Evolutionary conservation across 176 grass and related monocot species (phyloP), one percentile per base, ranked within the genome.

Genomic region (Miscanthus lutarioriparius): DNA sequence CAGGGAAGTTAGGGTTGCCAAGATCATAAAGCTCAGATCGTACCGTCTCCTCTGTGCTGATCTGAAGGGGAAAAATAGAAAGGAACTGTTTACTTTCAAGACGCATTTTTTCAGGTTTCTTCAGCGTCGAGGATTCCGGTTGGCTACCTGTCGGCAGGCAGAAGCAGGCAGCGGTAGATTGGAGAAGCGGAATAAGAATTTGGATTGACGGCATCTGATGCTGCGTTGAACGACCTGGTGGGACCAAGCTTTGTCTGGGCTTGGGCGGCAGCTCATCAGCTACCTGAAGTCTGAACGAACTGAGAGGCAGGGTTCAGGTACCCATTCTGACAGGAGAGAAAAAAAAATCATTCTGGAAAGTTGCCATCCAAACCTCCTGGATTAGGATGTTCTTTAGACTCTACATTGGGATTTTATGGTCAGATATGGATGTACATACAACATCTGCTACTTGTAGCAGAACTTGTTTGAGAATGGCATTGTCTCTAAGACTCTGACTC

Each of bases 111-210:
- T 4, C 16, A 38, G 79, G 45, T 53, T 81, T 27, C 80, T 71
- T 82, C 67, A 1, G 36, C 49, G 53, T 71, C 66, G 45, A 82
- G 35, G 51, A 54, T 40, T 85, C 83, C 23, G 14, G 23, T 28
- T 67, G 64, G 70, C 68, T 70, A 36, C 36, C 64, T 80, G 64
- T 74, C 30, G 9, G 20, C 17, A 56, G 36, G 25, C 70, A 67
- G 85, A 6, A 66, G 64, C 32, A 38, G 16, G 19, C 62, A 53
- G 22, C 35, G 45, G 67, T 79, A 37, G 44, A 65, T 73, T 40
- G 53, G 65, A 28, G 54, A 36, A 80, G 61, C 56, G 22, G 67
- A 73, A 64, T 44, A 59, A 47, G 38, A 78, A 70, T 68, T 44
- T 44, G 74, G 7, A 7, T 10, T 14, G 35, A 49, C 59, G 27